These are phyloP conservation scores for Aegilops longissima DNA, from an alignment of 176 grass and related monocot species.

Conservation along the genomic window DNA sequence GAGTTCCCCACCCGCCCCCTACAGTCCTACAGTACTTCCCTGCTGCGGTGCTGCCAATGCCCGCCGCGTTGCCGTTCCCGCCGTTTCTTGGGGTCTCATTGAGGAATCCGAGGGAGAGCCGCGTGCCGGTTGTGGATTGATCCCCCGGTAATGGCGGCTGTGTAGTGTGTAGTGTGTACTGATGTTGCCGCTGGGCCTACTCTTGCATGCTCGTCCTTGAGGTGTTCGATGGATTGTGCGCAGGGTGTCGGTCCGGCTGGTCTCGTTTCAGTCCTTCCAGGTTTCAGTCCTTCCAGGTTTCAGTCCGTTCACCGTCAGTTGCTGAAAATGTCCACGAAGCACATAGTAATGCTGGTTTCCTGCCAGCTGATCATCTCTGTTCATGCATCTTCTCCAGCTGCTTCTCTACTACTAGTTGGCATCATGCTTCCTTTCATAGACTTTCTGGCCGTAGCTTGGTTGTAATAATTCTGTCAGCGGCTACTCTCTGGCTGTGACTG, in stretches of 20 bases:
- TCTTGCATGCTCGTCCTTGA: not conserved
- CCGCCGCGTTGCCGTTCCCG: no score
- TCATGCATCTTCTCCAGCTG: no score
- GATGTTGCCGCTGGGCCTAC: not conserved
- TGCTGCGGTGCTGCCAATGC: not conserved
- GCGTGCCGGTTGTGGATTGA: not conserved
- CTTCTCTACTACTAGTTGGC: no score
- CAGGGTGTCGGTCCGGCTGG: not conserved
- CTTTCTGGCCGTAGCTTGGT: no score
- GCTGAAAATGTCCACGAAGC: not conserved
- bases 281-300: not conserved
- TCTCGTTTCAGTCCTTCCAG: not conserved
- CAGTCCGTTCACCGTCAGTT: not conserved
- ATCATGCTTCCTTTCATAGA: no score
- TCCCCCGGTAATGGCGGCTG: not conserved
- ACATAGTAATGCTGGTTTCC: not conserved
- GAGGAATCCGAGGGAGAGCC: no score
- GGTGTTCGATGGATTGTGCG: conserved; percentile 18
- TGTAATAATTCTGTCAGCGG: no score
- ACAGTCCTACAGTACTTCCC: not conserved
- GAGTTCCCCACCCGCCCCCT: not conserved
- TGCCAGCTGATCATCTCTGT: no score
- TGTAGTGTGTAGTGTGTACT: no score
- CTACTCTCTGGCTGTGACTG: no score
- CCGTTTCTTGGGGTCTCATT: no score